Base-by-base conservation (phyloP, 2,329 filamentous ascomycete genomes). In the Aureobasidium sp. region DNA sequence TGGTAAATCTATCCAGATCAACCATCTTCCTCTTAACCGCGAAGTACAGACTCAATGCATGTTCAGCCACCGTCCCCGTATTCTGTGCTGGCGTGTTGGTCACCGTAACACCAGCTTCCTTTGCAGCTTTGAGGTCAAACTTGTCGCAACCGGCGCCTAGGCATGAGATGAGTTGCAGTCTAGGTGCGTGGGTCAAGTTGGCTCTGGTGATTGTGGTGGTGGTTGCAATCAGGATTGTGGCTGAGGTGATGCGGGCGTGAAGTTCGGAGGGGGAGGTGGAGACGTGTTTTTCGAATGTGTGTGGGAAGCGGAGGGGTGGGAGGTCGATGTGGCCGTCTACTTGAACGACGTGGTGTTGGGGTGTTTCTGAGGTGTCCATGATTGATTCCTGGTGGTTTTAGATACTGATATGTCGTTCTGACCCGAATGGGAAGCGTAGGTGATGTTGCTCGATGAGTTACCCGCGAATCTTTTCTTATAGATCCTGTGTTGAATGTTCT, bases 41-140 rank as follows among this genome's bases (percentile, higher is more conserved):
- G 58, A 74, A 75, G 60, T 76, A 77, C 54, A 78, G 59, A 38
- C 69, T 73, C 35, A 78, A 69, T 10, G 74, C 74, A 66, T 78
- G 75, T 60, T 78, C 75, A 25, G 68, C 68, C 1, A 71, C 69
- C 2, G 67, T 57, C 10, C 68, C 66, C 5, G 74, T 67, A 50
- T 77, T 77, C 19, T 73, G 70, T n/a, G 64, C 68, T 3, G 74
- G 72, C 39, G 70, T 72, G 47, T 76, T 75, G 44, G 68, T 69
- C 32, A 78, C 69, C 12, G 68, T 66, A 48, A 78, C 69, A 27
- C 71, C 71, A 14, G 71, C 66, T 48, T 66, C 64, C 34, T 65
- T 65, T 54, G 69, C 72, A 41, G 71, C 71, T 4, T 66, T 63
- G 30, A 74, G 67, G 59, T 77, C 73, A 25, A 78, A 64, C 54